Evolutionary conservation across 306 rosid species (phyloP).

Genomic region (Acacia confusa): DNA sequence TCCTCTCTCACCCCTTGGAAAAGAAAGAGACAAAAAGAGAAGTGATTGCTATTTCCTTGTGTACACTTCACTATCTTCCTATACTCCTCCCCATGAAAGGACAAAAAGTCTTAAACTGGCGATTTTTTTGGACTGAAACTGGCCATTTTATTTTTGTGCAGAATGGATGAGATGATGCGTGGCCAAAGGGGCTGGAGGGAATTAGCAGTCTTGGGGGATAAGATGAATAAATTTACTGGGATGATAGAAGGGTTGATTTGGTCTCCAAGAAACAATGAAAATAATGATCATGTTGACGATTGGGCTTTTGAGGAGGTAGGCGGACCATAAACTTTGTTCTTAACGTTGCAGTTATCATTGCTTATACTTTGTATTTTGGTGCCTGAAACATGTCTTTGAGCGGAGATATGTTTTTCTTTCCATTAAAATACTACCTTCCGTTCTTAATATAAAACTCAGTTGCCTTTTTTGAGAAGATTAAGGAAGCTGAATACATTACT

Average conservation of each 20-base stretch:
- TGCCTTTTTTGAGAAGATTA: too few relatives aligned
- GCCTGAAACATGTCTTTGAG: not conserved
- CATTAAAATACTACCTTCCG: too few relatives aligned
- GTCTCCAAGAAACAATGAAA: slow-evolving; percentile 70
- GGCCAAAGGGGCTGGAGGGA: slow-evolving; percentile 99
- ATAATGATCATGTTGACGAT: slow-evolving; percentile 55
- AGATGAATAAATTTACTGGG: slow-evolving; percentile 75
- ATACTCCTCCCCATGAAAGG: not conserved
- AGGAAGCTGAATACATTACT: too few relatives aligned
- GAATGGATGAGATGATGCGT: slow-evolving; percentile 98
- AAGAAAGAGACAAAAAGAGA: not conserved
- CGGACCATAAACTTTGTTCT: slow-evolving; percentile 7
- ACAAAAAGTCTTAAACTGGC: slow-evolving; percentile 2
- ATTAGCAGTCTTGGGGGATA: slow-evolving; percentile 82
- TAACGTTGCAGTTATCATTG: not conserved
- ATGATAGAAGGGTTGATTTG: slow-evolving; percentile 90
- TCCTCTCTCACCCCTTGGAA: not conserved
- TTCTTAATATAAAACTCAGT: too few relatives aligned
- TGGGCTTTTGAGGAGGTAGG: slow-evolving; percentile 95
- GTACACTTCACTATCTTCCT: slow-evolving; percentile 1
- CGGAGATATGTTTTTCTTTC: not conserved
- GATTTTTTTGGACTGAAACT: not conserved
- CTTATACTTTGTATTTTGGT: not conserved
- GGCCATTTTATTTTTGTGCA: slow-evolving; percentile 34
- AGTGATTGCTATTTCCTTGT: not conserved